Conservation (phyloP, 345 rosid genomes). For the Erysimum cheiranthoides region DNA sequence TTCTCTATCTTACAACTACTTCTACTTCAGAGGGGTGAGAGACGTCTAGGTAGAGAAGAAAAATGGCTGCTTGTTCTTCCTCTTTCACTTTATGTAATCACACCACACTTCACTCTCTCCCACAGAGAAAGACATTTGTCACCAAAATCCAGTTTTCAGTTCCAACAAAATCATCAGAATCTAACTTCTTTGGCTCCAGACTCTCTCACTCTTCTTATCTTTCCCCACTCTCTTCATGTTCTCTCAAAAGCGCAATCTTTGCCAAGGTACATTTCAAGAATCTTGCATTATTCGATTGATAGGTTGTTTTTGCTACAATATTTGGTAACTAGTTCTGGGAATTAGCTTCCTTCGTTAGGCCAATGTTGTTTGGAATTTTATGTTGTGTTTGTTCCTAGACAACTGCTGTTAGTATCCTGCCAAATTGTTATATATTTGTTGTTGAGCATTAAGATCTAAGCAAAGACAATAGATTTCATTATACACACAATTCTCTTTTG, state of each 20-base stretch:
- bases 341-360: constrained; percentile 1
- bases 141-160: constrained; percentile 30
- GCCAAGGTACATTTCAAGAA: constrained; percentile 80
- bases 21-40: neutral
- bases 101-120: constrained; percentile 36
- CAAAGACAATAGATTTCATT: neutral
- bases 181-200: constrained; percentile 69
- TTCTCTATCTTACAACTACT: constrained; percentile 36
- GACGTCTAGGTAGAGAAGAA: constrained; percentile 8
- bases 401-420: neutral
- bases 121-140: constrained; percentile 26
- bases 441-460: neutral
- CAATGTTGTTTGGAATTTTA: neutral
- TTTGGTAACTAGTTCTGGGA: neutral
- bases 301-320: constrained; percentile 4
- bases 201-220: constrained; percentile 54
- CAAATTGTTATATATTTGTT: neutral
- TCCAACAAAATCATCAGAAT: constrained; percentile 55
- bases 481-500: neutral
- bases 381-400: neutral
- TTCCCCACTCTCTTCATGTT: constrained; percentile 49
- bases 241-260: constrained; percentile 51
- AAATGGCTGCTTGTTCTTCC: constrained; percentile 43
- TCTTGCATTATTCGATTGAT: neutral
- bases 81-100: constrained; percentile 29